Base-by-base conservation (phyloP, 169 alveolate genomes). In the Plasmodium fragile region DNA sequence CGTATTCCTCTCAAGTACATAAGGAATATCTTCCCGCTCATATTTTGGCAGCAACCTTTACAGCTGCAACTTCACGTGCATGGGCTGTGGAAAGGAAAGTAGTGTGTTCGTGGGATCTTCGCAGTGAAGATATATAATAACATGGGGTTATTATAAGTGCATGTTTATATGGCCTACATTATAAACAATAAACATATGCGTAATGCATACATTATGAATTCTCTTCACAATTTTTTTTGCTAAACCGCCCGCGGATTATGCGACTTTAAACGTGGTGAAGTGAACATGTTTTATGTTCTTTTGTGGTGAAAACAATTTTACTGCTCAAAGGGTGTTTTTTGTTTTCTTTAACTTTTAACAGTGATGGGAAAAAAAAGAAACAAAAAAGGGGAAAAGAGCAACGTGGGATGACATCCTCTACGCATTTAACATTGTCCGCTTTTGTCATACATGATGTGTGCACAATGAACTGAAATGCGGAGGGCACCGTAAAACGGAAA, bases 221-320 rank as follows among this genome's bases (percentile, higher is more conserved):
- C 30, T 78, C n/a, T 22, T 36, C 53, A 16, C 49, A 4, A 28
- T 41, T 78, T 78, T 41, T 78, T 78, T 34, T 43, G 49, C 30
- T 36, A 36, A 13, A 78, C 1, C 83, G 55, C 83, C 83, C 8
- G 41, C 22, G 45, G 49, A 32, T 78, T 30, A 78, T 16, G 82
- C 39, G 83, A 32, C n/a, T 43, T 78, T 39, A 78, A 41, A 78
- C 53, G 39, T 78, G 72, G 83, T 41, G 83, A 78, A 59, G 83
- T 78, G 83, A 78, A 78, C 18, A 11, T 32, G 43, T 77, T 34
- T 18, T 78, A 22, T 78, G 32, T 78, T 36, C 43, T 78, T 78
- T 78, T 2, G 2, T 22, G n/a, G 30, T n/a, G 16, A 39, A n/a
- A 78, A 30, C 69, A 78, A 18, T 78, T 78, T 39, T 39, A 78